Evolutionary conservation across 2,329 filamentous ascomycete species (phyloP).

Genomic region (Cercospora nicotianae): DNA sequence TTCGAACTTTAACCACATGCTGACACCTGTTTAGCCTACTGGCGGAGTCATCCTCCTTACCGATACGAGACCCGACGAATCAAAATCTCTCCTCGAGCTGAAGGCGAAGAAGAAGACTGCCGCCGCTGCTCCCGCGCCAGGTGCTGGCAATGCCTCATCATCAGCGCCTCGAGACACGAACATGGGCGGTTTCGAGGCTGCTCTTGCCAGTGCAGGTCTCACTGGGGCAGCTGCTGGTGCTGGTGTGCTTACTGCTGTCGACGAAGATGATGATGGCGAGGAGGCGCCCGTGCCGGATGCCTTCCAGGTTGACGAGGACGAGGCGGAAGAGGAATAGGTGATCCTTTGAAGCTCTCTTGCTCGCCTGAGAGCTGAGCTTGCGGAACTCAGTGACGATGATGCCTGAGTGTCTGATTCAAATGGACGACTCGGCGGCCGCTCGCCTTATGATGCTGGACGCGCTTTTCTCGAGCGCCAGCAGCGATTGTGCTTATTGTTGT

Average conservation of each 20-base stretch:
- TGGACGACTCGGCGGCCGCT: neutral
- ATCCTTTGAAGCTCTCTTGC: neutral
- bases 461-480: too few species aligned
- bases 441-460: neutral
- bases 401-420: neutral
- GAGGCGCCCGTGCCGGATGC: slow-evolving; percentile 69
- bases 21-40: slow-evolving; percentile 67
- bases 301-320: slow-evolving; percentile 76
- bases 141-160: slow-evolving; percentile 23
- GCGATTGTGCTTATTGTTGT: neutral
- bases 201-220: slow-evolving; percentile 11
- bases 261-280: slow-evolving; percentile 75
- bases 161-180: slow-evolving; percentile 37
- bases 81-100: slow-evolving; percentile 81
- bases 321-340: slow-evolving; percentile 43
- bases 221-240: slow-evolving; percentile 53
- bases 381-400: neutral
- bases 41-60: slow-evolving; percentile 90
- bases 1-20: slow-evolving; percentile 23
- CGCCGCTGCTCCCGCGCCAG: slow-evolving; percentile 45
- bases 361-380: neutral
- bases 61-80: slow-evolving; percentile 76
- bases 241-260: slow-evolving; percentile 79
- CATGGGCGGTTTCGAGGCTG: slow-evolving; percentile 33
- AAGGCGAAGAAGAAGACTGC: slow-evolving; percentile 77